phyloP scores from a whole-genome alignment of 768 basidiomycete species.

The Boletus sensibilis region DNA sequence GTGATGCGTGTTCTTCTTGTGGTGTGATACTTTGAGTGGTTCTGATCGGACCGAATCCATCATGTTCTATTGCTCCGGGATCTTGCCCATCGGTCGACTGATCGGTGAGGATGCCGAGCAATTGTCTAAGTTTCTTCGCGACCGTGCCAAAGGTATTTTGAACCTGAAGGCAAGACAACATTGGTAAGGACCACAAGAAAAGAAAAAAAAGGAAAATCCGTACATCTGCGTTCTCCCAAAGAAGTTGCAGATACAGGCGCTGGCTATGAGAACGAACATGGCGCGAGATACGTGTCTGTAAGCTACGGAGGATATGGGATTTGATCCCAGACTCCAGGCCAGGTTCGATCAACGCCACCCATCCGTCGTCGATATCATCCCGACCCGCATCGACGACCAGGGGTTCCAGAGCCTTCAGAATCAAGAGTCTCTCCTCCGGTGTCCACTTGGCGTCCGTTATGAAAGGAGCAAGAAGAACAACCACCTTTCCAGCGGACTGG shows the following conservation, averaged over 20 bases:
- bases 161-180: conserved; percentile 39
- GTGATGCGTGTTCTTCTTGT: conserved; percentile 30
- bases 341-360: conserved; percentile 51
- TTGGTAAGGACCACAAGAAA: background rate
- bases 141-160: conserved; percentile 44
- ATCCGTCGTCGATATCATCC: conserved; percentile 26
- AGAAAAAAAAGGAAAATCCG: conserved; percentile 22
- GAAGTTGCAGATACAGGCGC: conserved; percentile 47
- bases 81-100: conserved; percentile 19
- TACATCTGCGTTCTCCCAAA: conserved; percentile 75
- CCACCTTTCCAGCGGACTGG: conserved; percentile 57
- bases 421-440: conserved; percentile 57
- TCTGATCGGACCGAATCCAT: conserved; percentile 57
- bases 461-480: conserved; percentile 44
- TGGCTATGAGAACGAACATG: conserved; percentile 9
- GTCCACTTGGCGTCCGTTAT: conserved; percentile 49
- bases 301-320: conserved; percentile 44
- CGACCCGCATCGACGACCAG: conserved; percentile 47
- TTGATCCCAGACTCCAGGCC: conserved; percentile 60
- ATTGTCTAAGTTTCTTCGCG: conserved; percentile 36
- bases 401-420: conserved; percentile 67
- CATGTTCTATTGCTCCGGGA: conserved; percentile 43
- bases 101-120: conserved; percentile 40
- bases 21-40: conserved; percentile 36
- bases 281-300: conserved; percentile 24